A percentile compares a stretch with the other conserved stretches of the same genome.
Evolutionary conservation across 768 basidiomycete genomes (phyloP).

Genomic region (Collybia mongolica): DNA sequence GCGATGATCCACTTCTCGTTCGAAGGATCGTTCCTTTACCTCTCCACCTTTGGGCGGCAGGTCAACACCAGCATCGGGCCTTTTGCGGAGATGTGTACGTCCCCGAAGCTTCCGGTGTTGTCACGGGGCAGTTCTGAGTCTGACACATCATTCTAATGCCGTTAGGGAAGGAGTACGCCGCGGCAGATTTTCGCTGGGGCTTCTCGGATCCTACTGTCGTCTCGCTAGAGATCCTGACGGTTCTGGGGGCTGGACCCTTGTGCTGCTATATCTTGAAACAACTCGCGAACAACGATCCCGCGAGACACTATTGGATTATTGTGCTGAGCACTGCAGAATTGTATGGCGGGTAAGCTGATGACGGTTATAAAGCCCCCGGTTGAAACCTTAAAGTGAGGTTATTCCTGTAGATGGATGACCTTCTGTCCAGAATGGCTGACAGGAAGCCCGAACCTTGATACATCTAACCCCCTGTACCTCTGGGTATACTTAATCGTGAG

Average conservation of each 20-base stretch:
- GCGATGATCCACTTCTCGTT: conserved; percentile 77
- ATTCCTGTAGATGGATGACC: conserved; percentile 69
- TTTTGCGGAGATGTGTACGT: conserved; percentile 76
- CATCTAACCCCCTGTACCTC: conserved; percentile 65
- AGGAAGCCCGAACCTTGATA: conserved; percentile 70
- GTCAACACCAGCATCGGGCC: conserved; percentile 68
- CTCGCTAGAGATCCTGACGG: conserved; percentile 81
- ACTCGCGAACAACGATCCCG: conserved; percentile 61
- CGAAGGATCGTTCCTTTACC: conserved; percentile 79
- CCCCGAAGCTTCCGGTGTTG: neutral
- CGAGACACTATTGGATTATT: conserved; percentile 77
- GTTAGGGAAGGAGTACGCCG: conserved; percentile 78
- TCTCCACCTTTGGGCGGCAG: conserved; percentile 71
- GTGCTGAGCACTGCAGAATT: conserved; percentile 75
- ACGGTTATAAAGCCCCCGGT: neutral
- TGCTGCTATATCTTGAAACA: conserved; percentile 72
- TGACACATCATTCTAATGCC: neutral
- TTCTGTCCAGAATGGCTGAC: conserved; percentile 87
- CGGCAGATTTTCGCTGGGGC: conserved; percentile 83
- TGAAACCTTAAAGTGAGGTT: neutral
- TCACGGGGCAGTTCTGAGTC: neutral
- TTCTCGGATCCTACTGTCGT: conserved; percentile 76
- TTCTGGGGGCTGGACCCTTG: conserved; percentile 73
- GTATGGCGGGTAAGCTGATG: conserved; percentile 61
- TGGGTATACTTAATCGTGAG: conserved; percentile 83